Evolutionary conservation across 1,139 yeast genomes (phyloP), one percentile per base, ranked within the genome.

Genomic region (Nematodospora anomalae): DNA sequence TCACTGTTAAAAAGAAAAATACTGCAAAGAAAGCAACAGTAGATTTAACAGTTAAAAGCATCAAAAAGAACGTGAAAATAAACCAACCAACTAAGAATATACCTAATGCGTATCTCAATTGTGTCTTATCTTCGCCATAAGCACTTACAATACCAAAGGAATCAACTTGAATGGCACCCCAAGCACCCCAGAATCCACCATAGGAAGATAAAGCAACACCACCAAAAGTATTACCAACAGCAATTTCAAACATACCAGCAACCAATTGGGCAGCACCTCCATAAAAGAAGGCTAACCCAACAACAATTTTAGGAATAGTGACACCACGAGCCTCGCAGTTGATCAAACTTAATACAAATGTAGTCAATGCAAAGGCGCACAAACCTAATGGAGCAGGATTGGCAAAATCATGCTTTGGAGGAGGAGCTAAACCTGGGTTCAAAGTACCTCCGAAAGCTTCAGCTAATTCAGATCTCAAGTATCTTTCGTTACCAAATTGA

Each of bases 341-440:
- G 45, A 64, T 65, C 55, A 89, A 63, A 4, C 90, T 80, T 32
- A 88, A 69, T 10, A 87, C 87, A 59, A 89, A 85, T 4, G 95
- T 85, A 13, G 95, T 85, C 48, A 87, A 67, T 6, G 95, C 95
- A 55, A 89, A 88, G 4, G 87, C 94, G 34, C 80, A 74, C 45
- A 89, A 70, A 10, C 96, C 96, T 38, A 89, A 69, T 2, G 96
- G 96, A 34, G 94, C 87, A 30, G 96, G 95, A 59, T 88, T 88
- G 43, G 84, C 96, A 57, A 87, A 81, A 59, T 80, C 74, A 58
- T 84, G 79, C 33, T 74, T 68, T 22, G 95, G 80, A 26, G 85
- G 79, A 26, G 80, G 76, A 16, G 77, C 53, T 41, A 72, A 63
- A 55, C 87, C 88, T 13, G 89, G 81, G 50, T 77, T 79, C 57